Evolutionary conservation across 306 rosid species (phyloP).

Genomic region (Prunus davidiana): DNA sequence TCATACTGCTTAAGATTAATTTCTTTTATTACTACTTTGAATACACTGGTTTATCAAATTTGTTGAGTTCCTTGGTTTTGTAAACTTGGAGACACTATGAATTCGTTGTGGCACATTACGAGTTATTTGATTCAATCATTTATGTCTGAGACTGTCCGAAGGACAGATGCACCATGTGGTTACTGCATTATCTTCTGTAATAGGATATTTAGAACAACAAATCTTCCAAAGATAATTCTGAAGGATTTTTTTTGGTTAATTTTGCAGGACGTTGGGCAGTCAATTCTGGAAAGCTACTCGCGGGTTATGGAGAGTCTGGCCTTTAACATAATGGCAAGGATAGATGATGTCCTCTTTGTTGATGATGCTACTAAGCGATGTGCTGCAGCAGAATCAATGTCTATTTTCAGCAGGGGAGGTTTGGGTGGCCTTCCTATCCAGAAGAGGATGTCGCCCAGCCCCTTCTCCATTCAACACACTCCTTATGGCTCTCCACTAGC

Average conservation of each 20-base stretch:
- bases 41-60: neutral
- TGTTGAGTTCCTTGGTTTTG: neutral
- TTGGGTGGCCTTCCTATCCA: slow-evolving; percentile 78
- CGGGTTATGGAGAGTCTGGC: slow-evolving; percentile 98
- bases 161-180: neutral
- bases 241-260: slow-evolving; percentile 7
- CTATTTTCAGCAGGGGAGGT: slow-evolving; percentile 68
- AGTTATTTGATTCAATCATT: neutral
- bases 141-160: neutral
- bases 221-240: neutral
- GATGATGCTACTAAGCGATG: slow-evolving; percentile 78
- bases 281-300: slow-evolving; percentile 96
- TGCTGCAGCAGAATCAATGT: slow-evolving; percentile 59
- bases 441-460: slow-evolving; percentile 85
- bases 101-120: neutral
- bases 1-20: neutral
- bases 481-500: slow-evolving; percentile 84
- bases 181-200: neutral
- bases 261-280: slow-evolving; percentile 92
- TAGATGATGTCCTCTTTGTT: slow-evolving; percentile 80
- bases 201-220: neutral
- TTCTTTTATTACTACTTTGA: no score
- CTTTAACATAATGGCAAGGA: slow-evolving; percentile 89
- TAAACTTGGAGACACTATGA: neutral
- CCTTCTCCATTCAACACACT: slow-evolving; percentile 81